Percentiles rank a stretch among this genome's conserved stretches.
Evolutionary conservation across 2,329 filamentous ascomycete species (phyloP).

Genomic region (Pseudogymnoascus pannorum): DNA sequence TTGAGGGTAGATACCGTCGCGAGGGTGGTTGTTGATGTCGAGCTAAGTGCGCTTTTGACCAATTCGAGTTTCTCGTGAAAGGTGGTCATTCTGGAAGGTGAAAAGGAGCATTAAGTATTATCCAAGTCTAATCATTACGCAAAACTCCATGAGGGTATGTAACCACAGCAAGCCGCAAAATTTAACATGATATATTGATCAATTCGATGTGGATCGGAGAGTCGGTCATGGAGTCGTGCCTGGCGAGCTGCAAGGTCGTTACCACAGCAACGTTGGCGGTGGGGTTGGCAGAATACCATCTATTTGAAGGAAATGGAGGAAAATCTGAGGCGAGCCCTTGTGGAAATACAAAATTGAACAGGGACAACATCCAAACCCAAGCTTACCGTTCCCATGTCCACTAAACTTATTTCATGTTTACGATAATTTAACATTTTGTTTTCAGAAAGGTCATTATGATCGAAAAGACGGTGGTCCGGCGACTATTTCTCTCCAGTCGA

Average conservation of each 20-base stretch:
- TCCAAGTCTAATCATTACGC: slow-evolving; percentile 29
- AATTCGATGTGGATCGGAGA: neutral
- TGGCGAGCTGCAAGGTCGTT: slow-evolving; percentile 6
- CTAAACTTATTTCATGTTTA: neutral
- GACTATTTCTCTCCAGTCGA: neutral
- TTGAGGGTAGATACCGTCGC: slow-evolving; percentile 39
- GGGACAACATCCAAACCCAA: neutral
- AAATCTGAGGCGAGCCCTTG: neutral
- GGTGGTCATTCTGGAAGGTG: slow-evolving; percentile 33
- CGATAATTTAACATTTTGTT: neutral
- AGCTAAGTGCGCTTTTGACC: slow-evolving; percentile 40
- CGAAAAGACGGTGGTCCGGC: neutral
- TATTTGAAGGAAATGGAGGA: slow-evolving; percentile 1
- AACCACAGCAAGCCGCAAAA: slow-evolving; percentile 5
- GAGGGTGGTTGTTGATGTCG: slow-evolving; percentile 41
- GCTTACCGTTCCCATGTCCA: neutral
- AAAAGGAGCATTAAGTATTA: slow-evolving; percentile 19
- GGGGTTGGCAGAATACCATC: neutral
- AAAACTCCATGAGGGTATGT: slow-evolving; percentile 16
- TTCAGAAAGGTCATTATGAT: neutral
- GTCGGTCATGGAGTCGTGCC: slow-evolving; percentile 3
- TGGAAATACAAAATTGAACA: neutral
- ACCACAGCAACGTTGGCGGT: slow-evolving; percentile 7
- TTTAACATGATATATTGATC: slow-evolving; percentile 6
- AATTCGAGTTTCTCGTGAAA: slow-evolving; percentile 36